phyloP scores from a whole-genome alignment of 164 flowering plant genomes.

The Houttuynia cordata region DNA sequence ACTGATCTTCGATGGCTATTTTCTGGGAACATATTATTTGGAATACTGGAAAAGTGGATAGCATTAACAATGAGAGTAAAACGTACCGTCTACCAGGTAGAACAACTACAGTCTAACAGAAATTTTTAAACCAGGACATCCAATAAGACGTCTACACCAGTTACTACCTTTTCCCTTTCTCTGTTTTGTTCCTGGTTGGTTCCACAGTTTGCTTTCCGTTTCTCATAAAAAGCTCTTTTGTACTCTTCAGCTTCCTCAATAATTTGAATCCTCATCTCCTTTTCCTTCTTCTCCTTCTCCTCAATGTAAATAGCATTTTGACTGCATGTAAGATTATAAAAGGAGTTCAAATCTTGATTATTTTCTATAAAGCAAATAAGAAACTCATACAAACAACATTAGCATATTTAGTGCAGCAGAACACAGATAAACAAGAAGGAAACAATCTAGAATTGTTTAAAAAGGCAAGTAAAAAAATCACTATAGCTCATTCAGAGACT shows the following conservation, averaged over 20 bases:
- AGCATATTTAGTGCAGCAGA: no score
- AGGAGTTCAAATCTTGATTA: no score
- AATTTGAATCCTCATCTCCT: slow-evolving; percentile 75
- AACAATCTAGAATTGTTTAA: no score
- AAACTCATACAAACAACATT: no score
- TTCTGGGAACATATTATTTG: no score
- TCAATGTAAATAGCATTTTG: slow-evolving; percentile 75
- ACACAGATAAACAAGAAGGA: no score
- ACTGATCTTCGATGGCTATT: no score
- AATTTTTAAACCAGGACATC: neutral
- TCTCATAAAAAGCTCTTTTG: slow-evolving; percentile 67
- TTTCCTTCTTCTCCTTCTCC: slow-evolving; percentile 88
- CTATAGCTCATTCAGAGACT: no score
- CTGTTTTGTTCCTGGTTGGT: slow-evolving; percentile 59
- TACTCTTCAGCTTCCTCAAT: slow-evolving; percentile 83
- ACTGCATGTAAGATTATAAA: slow-evolving; percentile 23
- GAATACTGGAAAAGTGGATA: no score
- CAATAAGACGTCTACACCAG: neutral
- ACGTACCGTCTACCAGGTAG: neutral
- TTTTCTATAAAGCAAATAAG: no score
- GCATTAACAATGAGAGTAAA: slow-evolving; percentile 1
- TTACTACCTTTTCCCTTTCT: slow-evolving; percentile 78
- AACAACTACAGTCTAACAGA: neutral
- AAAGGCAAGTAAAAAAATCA: no score
- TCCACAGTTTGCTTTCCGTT: slow-evolving; percentile 61